phyloP scores from a whole-genome alignment of 2,329 filamentous ascomycete species.

The Davidsoniella neocaledoniae region DNA sequence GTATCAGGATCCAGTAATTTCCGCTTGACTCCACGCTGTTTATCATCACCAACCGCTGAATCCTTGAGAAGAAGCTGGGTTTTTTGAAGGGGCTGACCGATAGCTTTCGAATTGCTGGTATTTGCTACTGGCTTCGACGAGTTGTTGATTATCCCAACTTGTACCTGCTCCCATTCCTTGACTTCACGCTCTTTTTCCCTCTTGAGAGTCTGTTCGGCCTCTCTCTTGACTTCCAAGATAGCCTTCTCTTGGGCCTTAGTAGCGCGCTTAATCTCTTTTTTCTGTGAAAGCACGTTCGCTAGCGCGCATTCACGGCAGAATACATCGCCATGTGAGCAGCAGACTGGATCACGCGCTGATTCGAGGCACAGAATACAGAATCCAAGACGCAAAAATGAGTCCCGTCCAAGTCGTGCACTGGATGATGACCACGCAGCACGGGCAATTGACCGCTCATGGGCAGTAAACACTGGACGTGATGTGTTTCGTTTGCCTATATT shows the following conservation, averaged over 20 bases:
- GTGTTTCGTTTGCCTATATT: slow-evolving; percentile 65
- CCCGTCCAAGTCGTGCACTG: slow-evolving; percentile 69
- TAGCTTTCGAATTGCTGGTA: slow-evolving; percentile 14
- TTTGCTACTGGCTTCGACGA: neutral
- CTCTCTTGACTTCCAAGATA: slow-evolving; percentile 37
- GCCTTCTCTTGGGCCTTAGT: slow-evolving; percentile 41
- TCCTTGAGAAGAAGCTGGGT: slow-evolving; percentile 1
- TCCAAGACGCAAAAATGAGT: slow-evolving; percentile 83
- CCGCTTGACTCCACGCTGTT: slow-evolving; percentile 34
- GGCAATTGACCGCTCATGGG: slow-evolving; percentile 71
- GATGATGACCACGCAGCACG: slow-evolving; percentile 68
- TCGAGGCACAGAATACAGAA: slow-evolving; percentile 79
- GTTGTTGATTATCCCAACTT: slow-evolving; percentile 44
- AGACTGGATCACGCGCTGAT: slow-evolving; percentile 63
- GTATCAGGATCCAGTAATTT: slow-evolving; percentile 63
- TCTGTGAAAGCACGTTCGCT: slow-evolving; percentile 75
- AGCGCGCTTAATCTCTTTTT: slow-evolving; percentile 74
- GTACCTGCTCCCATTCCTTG: slow-evolving; percentile 68
- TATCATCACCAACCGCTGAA: neutral
- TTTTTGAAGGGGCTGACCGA: neutral
- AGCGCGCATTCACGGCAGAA: slow-evolving; percentile 94
- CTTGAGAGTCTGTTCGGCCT: slow-evolving; percentile 51
- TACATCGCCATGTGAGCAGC: slow-evolving; percentile 69
- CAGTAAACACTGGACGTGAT: slow-evolving; percentile 82
- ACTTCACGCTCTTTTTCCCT: slow-evolving; percentile 45